These are phyloP conservation scores for Leccinum solheimii DNA, from an alignment of 1,284 basidiomycete genomes.

Conservation along the genomic window DNA sequence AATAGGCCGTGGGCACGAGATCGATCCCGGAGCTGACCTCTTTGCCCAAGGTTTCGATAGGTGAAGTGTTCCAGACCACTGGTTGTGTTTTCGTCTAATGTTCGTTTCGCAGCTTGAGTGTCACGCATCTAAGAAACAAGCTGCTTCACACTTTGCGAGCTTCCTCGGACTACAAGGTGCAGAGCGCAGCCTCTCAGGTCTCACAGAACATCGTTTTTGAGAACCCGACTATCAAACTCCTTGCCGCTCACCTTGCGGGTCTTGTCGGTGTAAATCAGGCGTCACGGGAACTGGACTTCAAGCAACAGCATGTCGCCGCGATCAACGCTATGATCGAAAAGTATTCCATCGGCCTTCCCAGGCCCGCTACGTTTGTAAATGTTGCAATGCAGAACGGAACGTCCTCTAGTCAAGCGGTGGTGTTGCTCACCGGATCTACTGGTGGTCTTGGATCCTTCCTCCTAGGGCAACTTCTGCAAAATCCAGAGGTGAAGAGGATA, in stretches of 20 bases:
- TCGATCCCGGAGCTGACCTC: constrained; percentile 7
- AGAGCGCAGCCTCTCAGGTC: not conserved
- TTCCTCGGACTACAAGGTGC: not conserved
- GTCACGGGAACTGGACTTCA: not conserved
- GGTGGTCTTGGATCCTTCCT: constrained; percentile 15
- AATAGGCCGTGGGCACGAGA: not conserved
- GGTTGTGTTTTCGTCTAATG: not conserved
- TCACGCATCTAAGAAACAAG: constrained; percentile 2
- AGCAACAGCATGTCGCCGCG: not conserved
- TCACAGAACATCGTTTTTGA: constrained; percentile 11
- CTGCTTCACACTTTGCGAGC: constrained; percentile 6
- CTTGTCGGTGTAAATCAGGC: not conserved
- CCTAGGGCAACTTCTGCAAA: constrained; percentile 2
- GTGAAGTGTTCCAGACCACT: not conserved
- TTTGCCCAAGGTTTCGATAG: constrained; percentile 19
- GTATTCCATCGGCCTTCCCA: constrained; percentile 2
- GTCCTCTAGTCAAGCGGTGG: not conserved
- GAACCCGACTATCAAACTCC: constrained; percentile 11
- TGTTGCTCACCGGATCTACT: constrained; percentile 15
- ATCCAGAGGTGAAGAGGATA: not conserved
- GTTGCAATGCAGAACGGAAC: not conserved
- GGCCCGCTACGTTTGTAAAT: not conserved
- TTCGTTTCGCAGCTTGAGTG: constrained; percentile 5
- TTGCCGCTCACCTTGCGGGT: not conserved
- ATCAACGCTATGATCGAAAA: constrained; percentile 12